Conservation (phyloP, 352 stramenopile genomes). For the Phytophthora hybrid region DNA sequence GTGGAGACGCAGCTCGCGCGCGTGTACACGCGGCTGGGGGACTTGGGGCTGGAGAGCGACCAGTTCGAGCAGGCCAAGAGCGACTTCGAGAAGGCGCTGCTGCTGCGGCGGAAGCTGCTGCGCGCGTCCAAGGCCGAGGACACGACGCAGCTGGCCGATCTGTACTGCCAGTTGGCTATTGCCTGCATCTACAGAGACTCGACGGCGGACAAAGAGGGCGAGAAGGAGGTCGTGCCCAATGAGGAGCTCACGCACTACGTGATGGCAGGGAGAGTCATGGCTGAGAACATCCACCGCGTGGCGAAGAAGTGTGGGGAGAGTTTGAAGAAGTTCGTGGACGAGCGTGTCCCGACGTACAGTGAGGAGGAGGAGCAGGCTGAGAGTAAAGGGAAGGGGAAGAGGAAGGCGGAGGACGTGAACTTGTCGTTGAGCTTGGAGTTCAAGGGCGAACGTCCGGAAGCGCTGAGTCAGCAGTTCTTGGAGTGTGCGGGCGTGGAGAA, state of each 20-base stretch:
- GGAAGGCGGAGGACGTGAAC: constrained; percentile 45
- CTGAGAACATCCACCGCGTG: constrained; percentile 80
- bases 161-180: constrained; percentile 88
- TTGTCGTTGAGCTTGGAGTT: constrained; percentile 51
- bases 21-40: constrained; percentile 84
- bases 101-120: constrained; percentile 78
- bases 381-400: constrained; percentile 76
- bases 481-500: constrained; percentile 48
- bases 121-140: constrained; percentile 65
- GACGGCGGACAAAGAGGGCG: constrained; percentile 26
- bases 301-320: constrained; percentile 46
- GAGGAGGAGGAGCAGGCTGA: constrained; percentile 30
- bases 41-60: constrained; percentile 86
- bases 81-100: constrained; percentile 84
- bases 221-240: constrained; percentile 36
- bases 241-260: constrained; percentile 87
- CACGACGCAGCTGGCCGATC: constrained; percentile 81
- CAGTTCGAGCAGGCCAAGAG: constrained; percentile 76
- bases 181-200: constrained; percentile 86
- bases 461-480: constrained; percentile 68
- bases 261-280: constrained; percentile 81
- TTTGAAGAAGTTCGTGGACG: constrained; percentile 60
- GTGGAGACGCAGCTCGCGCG: constrained; percentile 82
- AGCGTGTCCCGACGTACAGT: constrained; percentile 64
- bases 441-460: constrained; percentile 57